Base-by-base conservation (phyloP, 257 asterid species). In the Linderniella brevidens region DNA sequence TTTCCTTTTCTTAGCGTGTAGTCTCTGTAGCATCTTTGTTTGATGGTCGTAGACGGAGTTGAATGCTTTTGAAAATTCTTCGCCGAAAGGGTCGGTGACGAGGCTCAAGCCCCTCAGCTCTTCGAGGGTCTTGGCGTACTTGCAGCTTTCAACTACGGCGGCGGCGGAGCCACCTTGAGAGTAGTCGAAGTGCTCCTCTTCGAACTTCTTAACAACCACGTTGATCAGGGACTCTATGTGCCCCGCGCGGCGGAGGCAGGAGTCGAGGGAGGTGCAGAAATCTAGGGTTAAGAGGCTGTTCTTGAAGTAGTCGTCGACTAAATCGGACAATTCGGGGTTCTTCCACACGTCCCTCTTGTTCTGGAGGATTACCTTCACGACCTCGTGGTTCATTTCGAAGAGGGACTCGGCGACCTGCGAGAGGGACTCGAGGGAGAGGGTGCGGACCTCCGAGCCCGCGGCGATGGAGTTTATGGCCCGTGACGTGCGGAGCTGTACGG, bases 391-490 rank as follows among this genome's bases (percentile, higher is more conserved):
- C 92, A 67, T 88, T 19, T 74, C 93, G 5, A 88, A 73, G 7
- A 88, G 60, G 61, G 74, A 72, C 40, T 70, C 84, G 0, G 93
- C 78, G 42, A 76, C 90, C 0, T 74, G 83, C 35, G 82, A 71
- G 50, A 88, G 79, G 8, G 97, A 88, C 9, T 84, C 95, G 13
- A 88, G 76, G 11, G 97, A 76, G 32, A 88, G 68, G 40, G 95
- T 61, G 40, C 74, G 75, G 8, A 60, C 70, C 39, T 82, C 93
- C 48, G 75, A 64, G 19, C 71, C 81, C n/a, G 65, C 78, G 42
- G 92, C 81, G 7, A 80, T 71, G n/a, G 97, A 83, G 56, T 72
- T 74, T 51, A 87, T 77, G 64, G 87, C 93, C 47, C 77, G 77
- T 67, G 67, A 68, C 0, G 95, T 72, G 12, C 95, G 77, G 45